Percentiles rank a stretch among this genome's conserved stretches.
phyloP scores from a whole-genome alignment of 805 yeast genomes.

The Saccharomyces mikatae region DNA sequence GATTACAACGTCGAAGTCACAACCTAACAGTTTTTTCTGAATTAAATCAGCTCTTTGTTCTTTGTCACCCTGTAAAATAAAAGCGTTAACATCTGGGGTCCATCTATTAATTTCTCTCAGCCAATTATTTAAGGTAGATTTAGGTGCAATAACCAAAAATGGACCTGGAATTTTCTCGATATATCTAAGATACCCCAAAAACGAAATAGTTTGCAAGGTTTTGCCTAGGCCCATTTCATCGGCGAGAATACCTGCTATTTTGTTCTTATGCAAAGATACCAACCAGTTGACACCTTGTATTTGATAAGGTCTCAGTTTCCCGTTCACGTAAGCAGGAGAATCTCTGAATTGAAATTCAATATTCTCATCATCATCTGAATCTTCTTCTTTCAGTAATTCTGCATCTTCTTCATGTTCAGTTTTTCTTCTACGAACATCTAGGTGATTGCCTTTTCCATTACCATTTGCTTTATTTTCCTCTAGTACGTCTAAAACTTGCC shows the following conservation, averaged over 20 bases:
- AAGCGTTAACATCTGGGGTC: constrained; percentile 71
- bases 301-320: constrained; percentile 63
- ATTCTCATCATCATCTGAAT: constrained; percentile 19
- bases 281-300: constrained; percentile 78
- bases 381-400: constrained; percentile 54
- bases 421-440: constrained; percentile 49
- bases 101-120: constrained; percentile 64
- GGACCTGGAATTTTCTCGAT: constrained; percentile 58
- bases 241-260: constrained; percentile 67
- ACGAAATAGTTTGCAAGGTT: constrained; percentile 71
- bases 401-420: constrained; percentile 76
- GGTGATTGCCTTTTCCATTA: constrained; percentile 13
- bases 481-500: constrained; percentile 40
- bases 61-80: constrained; percentile 68
- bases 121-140: constrained; percentile 78
- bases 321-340: constrained; percentile 67
- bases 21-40: constrained; percentile 40
- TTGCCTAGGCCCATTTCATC: constrained; percentile 86
- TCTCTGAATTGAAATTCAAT: constrained; percentile 54
- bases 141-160: constrained; percentile 68
- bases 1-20: constrained; percentile 65
- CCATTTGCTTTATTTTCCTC: constrained; percentile 17
- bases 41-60: constrained; percentile 53
- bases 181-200: constrained; percentile 63
- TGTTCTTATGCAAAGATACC: constrained; percentile 57